phyloP scores from a whole-genome alignment of 2,329 filamentous ascomycete genomes.

The Penicillium polonicum region DNA sequence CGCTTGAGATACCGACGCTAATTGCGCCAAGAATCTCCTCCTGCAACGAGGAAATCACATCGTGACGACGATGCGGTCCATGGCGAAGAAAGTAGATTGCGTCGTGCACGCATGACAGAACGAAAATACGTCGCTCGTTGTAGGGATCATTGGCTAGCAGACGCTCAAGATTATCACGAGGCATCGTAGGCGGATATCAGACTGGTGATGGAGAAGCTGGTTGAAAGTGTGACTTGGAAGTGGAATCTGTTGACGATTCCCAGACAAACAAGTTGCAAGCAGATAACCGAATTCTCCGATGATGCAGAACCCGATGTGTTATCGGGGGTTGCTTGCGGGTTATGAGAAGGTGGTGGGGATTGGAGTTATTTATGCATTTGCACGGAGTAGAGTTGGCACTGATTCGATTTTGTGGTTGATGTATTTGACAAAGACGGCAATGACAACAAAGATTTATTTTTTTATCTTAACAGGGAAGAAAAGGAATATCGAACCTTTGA shows the following conservation, averaged over 20 bases:
- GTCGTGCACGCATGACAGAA: neutral
- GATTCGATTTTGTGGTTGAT: neutral
- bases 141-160: neutral
- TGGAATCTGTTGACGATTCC: neutral
- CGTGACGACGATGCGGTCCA: neutral
- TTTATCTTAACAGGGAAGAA: neutral
- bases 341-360: neutral
- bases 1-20: neutral
- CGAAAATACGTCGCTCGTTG: neutral
- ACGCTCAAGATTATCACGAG: neutral
- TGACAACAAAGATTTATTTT: neutral
- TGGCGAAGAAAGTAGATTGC: constrained; percentile 4
- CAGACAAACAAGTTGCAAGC: neutral
- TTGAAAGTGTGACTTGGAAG: neutral
- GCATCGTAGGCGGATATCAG: neutral
- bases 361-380: neutral
- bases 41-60: neutral
- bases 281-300: too few relatives aligned
- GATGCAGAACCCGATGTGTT: neutral
- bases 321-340: neutral
- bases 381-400: neutral
- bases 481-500: neutral
- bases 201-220: neutral
- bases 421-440: neutral
- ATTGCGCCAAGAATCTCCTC: neutral